Evolutionary conservation across 2,329 filamentous ascomycete genomes (phyloP), one percentile per base, ranked within the genome.

Genomic region (Penicillium sp.): DNA sequence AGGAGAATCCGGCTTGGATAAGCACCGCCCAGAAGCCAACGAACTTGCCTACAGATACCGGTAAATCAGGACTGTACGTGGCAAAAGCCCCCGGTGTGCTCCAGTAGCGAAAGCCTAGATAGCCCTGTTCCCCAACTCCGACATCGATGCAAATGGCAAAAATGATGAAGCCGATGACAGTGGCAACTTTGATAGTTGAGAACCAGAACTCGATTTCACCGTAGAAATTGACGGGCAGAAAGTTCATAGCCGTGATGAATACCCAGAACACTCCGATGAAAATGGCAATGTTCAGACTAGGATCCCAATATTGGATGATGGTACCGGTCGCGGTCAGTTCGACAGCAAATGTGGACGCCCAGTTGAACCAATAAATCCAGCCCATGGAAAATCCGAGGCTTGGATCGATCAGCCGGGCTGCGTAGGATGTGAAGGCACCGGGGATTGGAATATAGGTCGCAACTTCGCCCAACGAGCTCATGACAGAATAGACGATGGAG

Each of bases 321-420:
- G 90, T 78, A 19, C 88, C 88, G 2, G 87, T 85, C 0, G 87
- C 87, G 0, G 85, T 89, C 38, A 92, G 78, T 70, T 92, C 89
- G n/a, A 91, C 82, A 1, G 88, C 87, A 62, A 85, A 89, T 0
- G 89, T 90, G 50, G 88, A 85, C 17, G 86, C 81, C 88, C 87
- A 93, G 45, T 83, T 86, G 68, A 91, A 91, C 86, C 87, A 92
- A 75, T 92, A 93, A 58, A 90, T 86, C 89, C 89, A 93, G 17
- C 89, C 89, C 82, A 91, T 88, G 17, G 88, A 82, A 66, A 91
- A 92, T 8, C 88, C 89, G 46, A 91, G 78, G 55, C 86, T 86
- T 10, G 84, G 86, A 67, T 89, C 86, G 60, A 91, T 82, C 69
- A 93, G 91, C 15, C 90, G 87, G 40, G 85, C 83, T 15, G 89